A percentile compares a stretch with the other conserved stretches of the same genome.
phyloP scores from a whole-genome alignment of 108 stramenopile genomes.

The Seminavis robusta region DNA sequence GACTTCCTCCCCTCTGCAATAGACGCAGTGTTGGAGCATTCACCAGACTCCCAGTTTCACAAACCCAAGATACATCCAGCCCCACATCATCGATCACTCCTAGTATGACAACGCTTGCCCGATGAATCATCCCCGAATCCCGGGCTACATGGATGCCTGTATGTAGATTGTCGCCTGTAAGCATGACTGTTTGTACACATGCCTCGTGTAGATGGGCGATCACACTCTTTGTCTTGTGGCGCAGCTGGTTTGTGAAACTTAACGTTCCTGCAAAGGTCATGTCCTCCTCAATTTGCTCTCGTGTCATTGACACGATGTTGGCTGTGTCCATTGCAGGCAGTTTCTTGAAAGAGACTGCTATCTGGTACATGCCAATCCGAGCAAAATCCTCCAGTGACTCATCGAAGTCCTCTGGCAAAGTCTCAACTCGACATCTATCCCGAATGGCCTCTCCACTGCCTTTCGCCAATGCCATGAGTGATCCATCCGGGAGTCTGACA shows the following conservation, averaged over 20 bases:
- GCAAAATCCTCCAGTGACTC: conserved; percentile 23
- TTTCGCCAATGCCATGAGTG: conserved; percentile 31
- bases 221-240: conserved; percentile 42
- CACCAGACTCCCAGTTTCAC: conserved; percentile 26
- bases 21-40: too few species aligned
- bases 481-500: conserved; percentile 22
- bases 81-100: too few species aligned
- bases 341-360: conserved; percentile 41
- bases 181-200: conserved; percentile 42
- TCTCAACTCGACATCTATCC: conserved; percentile 28
- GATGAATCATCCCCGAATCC: conserved; percentile 48
- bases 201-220: conserved; percentile 44
- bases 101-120: conserved; percentile 21
- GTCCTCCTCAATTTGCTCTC: conserved; percentile 47
- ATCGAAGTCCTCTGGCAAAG: conserved; percentile 47
- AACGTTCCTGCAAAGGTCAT: conserved; percentile 48
- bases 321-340: conserved; percentile 16
- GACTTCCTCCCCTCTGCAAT: too few species aligned
- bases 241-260: conserved; percentile 56
- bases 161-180: conserved; percentile 61
- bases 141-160: conserved; percentile 60
- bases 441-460: conserved; percentile 55
- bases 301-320: too few species aligned
- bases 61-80: conserved; percentile 35
- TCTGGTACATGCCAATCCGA: conserved; percentile 54